Evolutionary conservation across 1,284 basidiomycete species (phyloP), one percentile per base, ranked within the genome.

Genomic region (Marasmius tenuissimus): DNA sequence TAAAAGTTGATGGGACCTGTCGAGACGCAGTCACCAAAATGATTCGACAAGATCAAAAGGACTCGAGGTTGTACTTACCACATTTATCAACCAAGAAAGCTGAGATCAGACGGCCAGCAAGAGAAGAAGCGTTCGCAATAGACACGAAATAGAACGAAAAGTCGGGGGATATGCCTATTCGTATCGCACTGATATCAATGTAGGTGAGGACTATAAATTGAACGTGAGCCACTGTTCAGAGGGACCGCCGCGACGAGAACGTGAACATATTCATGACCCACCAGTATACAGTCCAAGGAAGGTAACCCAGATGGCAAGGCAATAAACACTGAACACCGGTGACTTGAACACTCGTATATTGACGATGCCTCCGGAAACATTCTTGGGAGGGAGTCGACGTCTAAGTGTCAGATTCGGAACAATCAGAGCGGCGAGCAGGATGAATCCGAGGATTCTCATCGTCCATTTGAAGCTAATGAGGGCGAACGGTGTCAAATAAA

Each of bases 231-330:
- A 63, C 37, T 10, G 18, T n/a, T 39, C 45, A 51, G 14, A 22
- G 34, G 58, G 22, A 34, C n/a, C 39, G 18, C n/a, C n/a, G n/a
- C n/a, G n/a, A n/a, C n/a, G n/a, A 11, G 50, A 57, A 57, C 27
- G 39, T 48, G 42, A 37, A 4, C 59, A 71, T n/a, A n/a, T n/a
- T n/a, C n/a, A n/a, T n/a, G n/a, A 66, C 76, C 8, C 60, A 84
- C 85, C 78, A 2, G 86, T 88, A 68, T 85, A 89, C 18, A 88
- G 69, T 10, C 88, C 88, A 7, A 89, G 74, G 71, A 85, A 88
- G 0, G 75, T 72, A 7, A 82, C 67, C 49, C 82, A 72, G 1
- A 77, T 76, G 0, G 83, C 76, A 2, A 76, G 7, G 54, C 75
- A 77, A 66, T 84, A 85, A 0, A 78, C 59, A 3, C 77, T 68